A percentile compares a stretch with the other conserved stretches of the same genome.
These are phyloP conservation scores for Penicillium sp. DNA, from an alignment of 2,329 filamentous ascomycete species.

Conservation along the genomic window DNA sequence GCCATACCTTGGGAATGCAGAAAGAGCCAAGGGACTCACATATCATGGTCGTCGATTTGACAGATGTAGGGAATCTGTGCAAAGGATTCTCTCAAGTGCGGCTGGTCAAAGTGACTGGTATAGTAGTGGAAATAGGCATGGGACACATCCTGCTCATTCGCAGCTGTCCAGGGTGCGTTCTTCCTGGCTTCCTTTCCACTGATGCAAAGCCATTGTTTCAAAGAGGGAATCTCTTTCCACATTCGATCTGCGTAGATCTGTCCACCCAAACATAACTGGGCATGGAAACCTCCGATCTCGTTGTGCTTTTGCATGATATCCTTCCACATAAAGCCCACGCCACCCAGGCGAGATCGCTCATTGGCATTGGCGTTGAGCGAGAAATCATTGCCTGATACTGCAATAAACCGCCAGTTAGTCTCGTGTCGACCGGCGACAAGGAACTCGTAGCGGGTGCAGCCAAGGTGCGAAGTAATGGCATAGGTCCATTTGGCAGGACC, in stretches of 20 bases:
- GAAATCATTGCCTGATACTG: conserved; percentile 95
- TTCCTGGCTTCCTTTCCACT: conserved; percentile 90
- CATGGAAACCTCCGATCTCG: conserved; percentile 92
- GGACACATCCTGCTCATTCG: conserved; percentile 89
- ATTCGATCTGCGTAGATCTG: conserved; percentile 93
- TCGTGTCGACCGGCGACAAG: conserved; percentile 85
- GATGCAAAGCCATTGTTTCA: conserved; percentile 93
- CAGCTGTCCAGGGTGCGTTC: conserved; percentile 84
- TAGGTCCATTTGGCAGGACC: conserved; percentile 88
- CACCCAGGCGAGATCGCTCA: conserved; percentile 79
- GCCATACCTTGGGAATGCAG: background rate
- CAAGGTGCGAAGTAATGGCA: conserved; percentile 91
- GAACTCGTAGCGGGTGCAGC: conserved; percentile 98
- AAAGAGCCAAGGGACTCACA: conserved; percentile 58
- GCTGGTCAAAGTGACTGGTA: conserved; percentile 96
- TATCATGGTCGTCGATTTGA: conserved; percentile 94
- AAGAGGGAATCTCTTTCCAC: conserved; percentile 89
- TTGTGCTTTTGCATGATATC: conserved; percentile 96
- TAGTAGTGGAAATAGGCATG: conserved; percentile 99
- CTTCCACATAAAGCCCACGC: conserved; percentile 96
- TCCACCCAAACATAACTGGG: conserved; percentile 83
- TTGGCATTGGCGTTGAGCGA: conserved; percentile 78
- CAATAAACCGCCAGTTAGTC: conserved; percentile 90
- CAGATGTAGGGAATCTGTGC: conserved; percentile 93
- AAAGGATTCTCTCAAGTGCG: conserved; percentile 88